A percentile compares a stretch with the other conserved stretches of the same genome.
Conservation (phyloP, 768 basidiomycete genomes). For the Pilatotrama ljubarskyi region DNA sequence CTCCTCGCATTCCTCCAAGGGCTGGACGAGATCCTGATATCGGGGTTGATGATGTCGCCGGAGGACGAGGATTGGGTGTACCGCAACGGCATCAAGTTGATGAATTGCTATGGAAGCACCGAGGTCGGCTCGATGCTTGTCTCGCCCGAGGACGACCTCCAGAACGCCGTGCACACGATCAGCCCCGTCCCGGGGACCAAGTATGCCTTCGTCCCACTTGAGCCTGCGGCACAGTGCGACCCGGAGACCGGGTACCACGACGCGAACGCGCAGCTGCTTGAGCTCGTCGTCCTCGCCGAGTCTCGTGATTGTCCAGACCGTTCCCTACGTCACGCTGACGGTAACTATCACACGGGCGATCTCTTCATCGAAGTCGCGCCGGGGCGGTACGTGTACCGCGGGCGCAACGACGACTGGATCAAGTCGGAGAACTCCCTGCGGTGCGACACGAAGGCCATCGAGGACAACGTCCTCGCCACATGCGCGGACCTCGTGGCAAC, state of each 20-base stretch:
- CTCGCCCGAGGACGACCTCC: slow-evolving; percentile 18
- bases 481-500: slow-evolving; percentile 67
- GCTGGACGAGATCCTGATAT: slow-evolving; percentile 32
- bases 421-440: slow-evolving; percentile 78
- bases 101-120: slow-evolving; percentile 35
- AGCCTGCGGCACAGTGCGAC: slow-evolving; percentile 38
- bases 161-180: slow-evolving; percentile 51
- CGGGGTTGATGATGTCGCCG: slow-evolving; percentile 34
- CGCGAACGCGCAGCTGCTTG: slow-evolving; percentile 52
- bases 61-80: slow-evolving; percentile 51
- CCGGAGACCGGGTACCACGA: slow-evolving; percentile 45
- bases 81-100: slow-evolving; percentile 44
- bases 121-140: slow-evolving; percentile 35
- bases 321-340: slow-evolving; percentile 60
- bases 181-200: slow-evolving; percentile 57
- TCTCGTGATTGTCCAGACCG: slow-evolving; percentile 70
- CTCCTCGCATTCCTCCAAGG: slow-evolving; percentile 37
- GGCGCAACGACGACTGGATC: slow-evolving; percentile 84
- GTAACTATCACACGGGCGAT: slow-evolving; percentile 79
- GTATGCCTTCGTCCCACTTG: slow-evolving; percentile 64
- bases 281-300: slow-evolving; percentile 65
- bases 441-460: slow-evolving; percentile 81
- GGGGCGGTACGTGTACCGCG: slow-evolving; percentile 64
- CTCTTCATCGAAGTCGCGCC: slow-evolving; percentile 64
- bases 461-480: slow-evolving; percentile 67